Percentiles rank a stretch among this genome's conserved stretches.
These are phyloP conservation scores for Flaveria floridana DNA, from an alignment of 140 eudicot species.

Conservation along the genomic window DNA sequence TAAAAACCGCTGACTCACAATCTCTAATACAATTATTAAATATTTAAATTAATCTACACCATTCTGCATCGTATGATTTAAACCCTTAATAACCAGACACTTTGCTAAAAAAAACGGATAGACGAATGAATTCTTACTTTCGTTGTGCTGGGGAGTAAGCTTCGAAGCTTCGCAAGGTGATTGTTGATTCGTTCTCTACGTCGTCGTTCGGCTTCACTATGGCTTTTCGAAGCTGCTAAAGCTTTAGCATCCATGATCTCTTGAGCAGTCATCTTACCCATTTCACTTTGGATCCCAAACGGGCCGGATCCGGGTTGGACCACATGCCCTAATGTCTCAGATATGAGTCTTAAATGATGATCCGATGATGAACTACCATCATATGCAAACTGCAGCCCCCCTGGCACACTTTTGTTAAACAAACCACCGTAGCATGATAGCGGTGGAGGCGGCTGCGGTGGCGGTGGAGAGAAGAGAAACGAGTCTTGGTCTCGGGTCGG, in stretches of 20 bases:
- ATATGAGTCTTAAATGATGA: slow-evolving; percentile 40
- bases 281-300: slow-evolving; percentile 77
- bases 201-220: slow-evolving; percentile 91
- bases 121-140: slow-evolving; percentile 50
- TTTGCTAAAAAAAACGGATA: neutral
- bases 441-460: slow-evolving; percentile 35
- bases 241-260: slow-evolving; percentile 99
- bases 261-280: slow-evolving; percentile 81
- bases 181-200: slow-evolving; percentile 91
- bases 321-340: slow-evolving; percentile 35
- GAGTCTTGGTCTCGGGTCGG: slow-evolving; percentile 65
- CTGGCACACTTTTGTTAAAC: slow-evolving; percentile 55
- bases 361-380: slow-evolving; percentile 51
- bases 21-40: neutral
- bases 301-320: slow-evolving; percentile 33
- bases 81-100: too few species aligned
- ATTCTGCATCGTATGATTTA: too few species aligned
- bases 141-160: slow-evolving; percentile 82
- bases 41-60: too few species aligned
- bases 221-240: slow-evolving; percentile 91
- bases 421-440: slow-evolving; percentile 63
- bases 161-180: slow-evolving; percentile 85
- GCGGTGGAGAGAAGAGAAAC: slow-evolving; percentile 52
- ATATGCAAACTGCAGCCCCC: slow-evolving; percentile 55
- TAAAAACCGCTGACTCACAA: too few species aligned